Evolutionary conservation across 139 green algal genomes (phyloP), one percentile per base, ranked within the genome.

Genomic region (Chlorella sp.): DNA sequence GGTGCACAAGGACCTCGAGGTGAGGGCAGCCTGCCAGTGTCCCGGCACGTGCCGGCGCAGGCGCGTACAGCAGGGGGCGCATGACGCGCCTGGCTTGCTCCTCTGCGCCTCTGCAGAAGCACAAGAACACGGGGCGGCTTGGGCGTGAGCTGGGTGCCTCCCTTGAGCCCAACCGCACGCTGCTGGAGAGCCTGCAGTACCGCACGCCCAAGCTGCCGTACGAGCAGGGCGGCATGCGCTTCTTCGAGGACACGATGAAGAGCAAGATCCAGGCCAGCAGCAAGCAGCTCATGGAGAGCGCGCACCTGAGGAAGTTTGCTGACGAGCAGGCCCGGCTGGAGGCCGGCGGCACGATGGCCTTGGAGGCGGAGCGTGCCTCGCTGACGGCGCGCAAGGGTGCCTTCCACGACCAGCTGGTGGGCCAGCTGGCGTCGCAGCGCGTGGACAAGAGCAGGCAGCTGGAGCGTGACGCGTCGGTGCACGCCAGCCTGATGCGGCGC

Each of bases 201-300:
- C 82, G 77, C 29, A 81, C 78, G 0, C 32, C 51, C 26, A 84
- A 88, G 71, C 72, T 80, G 33, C 69, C 67, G 10, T 85, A 82
- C n/a, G 42, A 82, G 6, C 20, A 49, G 1, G 67, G 55, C 4
- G 55, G 55, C 55, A 27, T 64, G 55, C 55, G 20, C 65, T 81
- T 85, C 51, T 90, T 92, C 80, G 87, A 92, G 76, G 79, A 89
- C 17, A 73, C 71, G 14, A 73, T 92, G 75, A 77, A 82, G 33
- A 71, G 69, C 35, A 75, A 74, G 34, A 85, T 79, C 3, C 42
- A 42, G 14, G 66, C 72, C 27, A 88, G 78, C 64, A 82, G 82
- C 20, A 90, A 91, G 60, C 29, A 62, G 5, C 42, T 90, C 22
- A 82, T 88, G 76, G 86, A 91, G 75, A 59, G 32, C 32, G 75